A percentile compares a stretch with the other conserved stretches of the same genome.
Conservation (phyloP, 805 yeast genomes). For the Schwanniomyces occidentalis region DNA sequence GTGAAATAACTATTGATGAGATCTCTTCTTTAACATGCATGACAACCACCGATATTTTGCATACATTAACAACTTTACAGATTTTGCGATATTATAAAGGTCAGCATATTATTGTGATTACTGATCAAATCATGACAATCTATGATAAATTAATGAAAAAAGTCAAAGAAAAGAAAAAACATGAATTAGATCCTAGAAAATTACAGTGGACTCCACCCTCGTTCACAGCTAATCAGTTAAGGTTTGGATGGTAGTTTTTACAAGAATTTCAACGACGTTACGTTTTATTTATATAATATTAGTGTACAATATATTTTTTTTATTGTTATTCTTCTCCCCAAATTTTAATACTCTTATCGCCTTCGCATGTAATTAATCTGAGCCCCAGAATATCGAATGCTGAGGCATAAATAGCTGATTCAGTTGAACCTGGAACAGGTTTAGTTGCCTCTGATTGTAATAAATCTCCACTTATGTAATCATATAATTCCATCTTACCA, state of each 20-base stretch:
- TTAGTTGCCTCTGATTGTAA: slow-evolving; percentile 55
- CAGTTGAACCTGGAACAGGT: slow-evolving; percentile 69
- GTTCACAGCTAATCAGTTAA: slow-evolving; percentile 90
- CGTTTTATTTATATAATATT: slow-evolving; percentile 2
- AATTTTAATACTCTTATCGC: slow-evolving; percentile 82
- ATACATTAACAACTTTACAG: slow-evolving; percentile 87
- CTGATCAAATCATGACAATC: slow-evolving; percentile 75
- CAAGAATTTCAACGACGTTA: background rate
- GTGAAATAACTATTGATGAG: slow-evolving; percentile 83
- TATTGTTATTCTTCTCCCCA: slow-evolving; percentile 44
- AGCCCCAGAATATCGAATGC: slow-evolving; percentile 78
- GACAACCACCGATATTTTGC: slow-evolving; percentile 95
- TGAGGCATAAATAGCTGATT: slow-evolving; percentile 68
- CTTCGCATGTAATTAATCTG: slow-evolving; percentile 81
- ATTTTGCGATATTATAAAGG: slow-evolving; percentile 92
- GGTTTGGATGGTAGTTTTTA: slow-evolving; percentile 82
- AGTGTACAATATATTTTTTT: slow-evolving; percentile 1
- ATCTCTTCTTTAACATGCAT: slow-evolving; percentile 82
- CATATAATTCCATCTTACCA: slow-evolving; percentile 76
- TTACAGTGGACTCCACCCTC: slow-evolving; percentile 94
- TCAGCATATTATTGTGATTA: slow-evolving; percentile 84
- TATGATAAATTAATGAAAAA: slow-evolving; percentile 61
- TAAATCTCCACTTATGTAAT: slow-evolving; percentile 69
- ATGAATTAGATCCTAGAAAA: slow-evolving; percentile 68
- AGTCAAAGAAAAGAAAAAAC: slow-evolving; percentile 67